Percentiles rank a stretch among this genome's conserved stretches.
phyloP scores from a whole-genome alignment of 805 yeast genomes.

The Danielia oregonensis region DNA sequence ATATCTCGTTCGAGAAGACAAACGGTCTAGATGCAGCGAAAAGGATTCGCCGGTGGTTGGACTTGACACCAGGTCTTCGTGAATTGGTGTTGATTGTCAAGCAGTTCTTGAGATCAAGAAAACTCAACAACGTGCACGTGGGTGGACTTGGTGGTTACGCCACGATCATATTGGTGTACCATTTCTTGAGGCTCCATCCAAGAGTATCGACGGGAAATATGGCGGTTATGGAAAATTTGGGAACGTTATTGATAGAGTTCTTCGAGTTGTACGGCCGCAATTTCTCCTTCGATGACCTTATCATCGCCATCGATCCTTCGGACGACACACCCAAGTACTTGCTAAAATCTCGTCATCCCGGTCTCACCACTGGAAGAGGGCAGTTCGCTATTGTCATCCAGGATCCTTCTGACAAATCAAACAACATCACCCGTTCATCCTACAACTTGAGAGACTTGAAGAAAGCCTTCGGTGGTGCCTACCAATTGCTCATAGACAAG shows the following conservation, averaged over 20 bases:
- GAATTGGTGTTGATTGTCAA: conserved; percentile 80
- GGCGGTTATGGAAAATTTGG: conserved; percentile 69
- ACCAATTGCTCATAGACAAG: conserved; percentile 65
- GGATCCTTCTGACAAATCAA: conserved; percentile 82
- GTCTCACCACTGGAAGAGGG: conserved; percentile 46
- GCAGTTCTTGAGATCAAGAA: conserved; percentile 76
- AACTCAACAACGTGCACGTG: conserved; percentile 78
- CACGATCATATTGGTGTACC: conserved; percentile 79
- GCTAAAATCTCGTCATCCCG: conserved; percentile 51
- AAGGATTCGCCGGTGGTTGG: conserved; percentile 71
- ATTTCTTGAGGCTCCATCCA: conserved; percentile 79
- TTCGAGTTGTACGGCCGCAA: conserved; percentile 89
- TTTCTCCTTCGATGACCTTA: conserved; percentile 80
- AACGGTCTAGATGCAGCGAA: conserved; percentile 83
- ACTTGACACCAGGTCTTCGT: conserved; percentile 70
- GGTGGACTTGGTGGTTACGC: conserved; percentile 97
- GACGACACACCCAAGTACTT: conserved; percentile 59
- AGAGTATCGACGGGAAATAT: conserved; percentile 64
- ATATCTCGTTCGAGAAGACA: conserved; percentile 81
- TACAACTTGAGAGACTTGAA: conserved; percentile 76
- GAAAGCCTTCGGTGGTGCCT: conserved; percentile 87
- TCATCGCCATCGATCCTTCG: conserved; percentile 54
- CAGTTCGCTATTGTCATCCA: conserved; percentile 71
- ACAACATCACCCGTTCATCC: conserved; percentile 83
- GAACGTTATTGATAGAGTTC: conserved; percentile 83